Evolutionary conservation across 148 eudicot genomes (phyloP), one percentile per base, ranked within the genome.

Genomic region (Polygonum aviculare): DNA sequence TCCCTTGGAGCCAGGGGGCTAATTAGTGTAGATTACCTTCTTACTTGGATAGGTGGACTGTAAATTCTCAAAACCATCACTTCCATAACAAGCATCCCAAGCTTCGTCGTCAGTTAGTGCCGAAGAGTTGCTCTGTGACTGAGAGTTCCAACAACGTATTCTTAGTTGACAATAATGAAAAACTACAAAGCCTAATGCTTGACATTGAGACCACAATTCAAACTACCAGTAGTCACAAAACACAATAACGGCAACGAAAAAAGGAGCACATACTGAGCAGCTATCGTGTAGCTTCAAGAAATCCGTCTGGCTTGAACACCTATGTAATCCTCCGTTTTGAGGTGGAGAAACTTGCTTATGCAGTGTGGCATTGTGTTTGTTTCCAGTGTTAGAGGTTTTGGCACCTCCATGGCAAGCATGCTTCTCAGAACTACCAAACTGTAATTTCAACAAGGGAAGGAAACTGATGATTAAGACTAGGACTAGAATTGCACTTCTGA

Each of bases 61-160:
- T 77, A 87, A 86, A 85, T 87, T 92, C 77, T 80, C 89, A 77
- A 59, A 78, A 47, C 81, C 83, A 80, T 81, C 84, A 86, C 78
- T 82, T 77, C 81, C 79, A 76, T 79, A 78, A 36, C 65, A 83
- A 73, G 79, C 83, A 78, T 87, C 92, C 47, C 72, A 89, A 50
- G 82, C 82, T 77, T 95, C 98, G 83, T 92, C 98, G 77, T 95
- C 98, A 72, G 98, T 92, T 74, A 90, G 81, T 18, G 87, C 87
- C 69, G 97, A 90, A 47, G 97, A 90, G 71, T 90, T 88, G 78
- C 94, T 92, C 98, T 90, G 91, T 22, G 69, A 62, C 69, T 31
- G 69, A 77, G 33, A 87, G 44, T 73, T 22, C 31, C 69, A 39
- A 31, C 35, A 44, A 21, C 26, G 5, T 50, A 72, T 21, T 75